Base-by-base conservation (phyloP, 2,329 filamentous ascomycete species). In the Talaromyces sp. region DNA sequence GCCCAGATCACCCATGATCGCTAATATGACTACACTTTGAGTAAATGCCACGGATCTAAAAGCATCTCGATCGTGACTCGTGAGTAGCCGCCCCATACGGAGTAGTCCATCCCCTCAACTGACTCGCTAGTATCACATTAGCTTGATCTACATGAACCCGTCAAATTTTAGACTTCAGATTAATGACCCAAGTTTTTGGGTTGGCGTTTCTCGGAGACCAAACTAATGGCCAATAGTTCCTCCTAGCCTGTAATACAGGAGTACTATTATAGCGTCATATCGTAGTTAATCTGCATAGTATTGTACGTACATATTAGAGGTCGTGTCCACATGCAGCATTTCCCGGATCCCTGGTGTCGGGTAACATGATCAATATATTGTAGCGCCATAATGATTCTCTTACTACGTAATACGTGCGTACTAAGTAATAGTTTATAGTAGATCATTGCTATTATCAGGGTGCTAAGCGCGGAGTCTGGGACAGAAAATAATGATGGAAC, bases 321-420 rank as follows among this genome's bases (percentile, higher is more conserved):
- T 22, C 15, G 19, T 28, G 48, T 35, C 17, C 46, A 15, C 46
- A n/a, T n/a, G n/a, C n/a, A n/a, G n/a, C 28, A n/a, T 25, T 28
- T 39, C 48, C 48, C 33, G 33, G 48, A 37, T 52, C 35, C 48
- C 48, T 17, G 48, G 33, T 36, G 35, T 52, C 39, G 33, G 48
- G 48, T 52, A 28, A 36, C 48, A 52, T 39, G 48, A 52, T 39
- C 33, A 39, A 39, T 52, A 33, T 39, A 52, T 52, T 52, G 37
- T 52, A 52, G 48, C 48, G 48, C 35, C 21, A 3, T 28, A n/a
- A 36, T 52, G n/a, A n/a, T n/a, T n/a, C n/a, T n/a, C n/a, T n/a
- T n/a, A n/a, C n/a, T n/a, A n/a, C n/a, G n/a, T n/a, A n/a, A n/a
- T n/a, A n/a, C n/a, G n/a, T n/a, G n/a, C n/a, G n/a, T n/a, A n/a